Evolutionary conservation across 768 basidiomycete species (phyloP).

Genomic region (Mycena vitilis): DNA sequence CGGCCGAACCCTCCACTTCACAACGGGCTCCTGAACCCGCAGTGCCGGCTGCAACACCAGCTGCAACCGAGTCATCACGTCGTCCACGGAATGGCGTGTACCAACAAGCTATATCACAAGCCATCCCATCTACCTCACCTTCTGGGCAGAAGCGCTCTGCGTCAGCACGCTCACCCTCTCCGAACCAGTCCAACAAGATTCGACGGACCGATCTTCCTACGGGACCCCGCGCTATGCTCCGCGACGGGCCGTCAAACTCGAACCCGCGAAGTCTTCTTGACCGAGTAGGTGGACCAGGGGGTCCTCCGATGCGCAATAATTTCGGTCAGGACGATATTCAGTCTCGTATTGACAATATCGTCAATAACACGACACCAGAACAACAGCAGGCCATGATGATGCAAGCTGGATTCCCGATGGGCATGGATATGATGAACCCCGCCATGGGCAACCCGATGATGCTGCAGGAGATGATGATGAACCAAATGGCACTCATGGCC

Average conservation of each 20-base stretch:
- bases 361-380: conserved; percentile 58
- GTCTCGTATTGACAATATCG: conserved; percentile 83
- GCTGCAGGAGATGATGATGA: conserved; percentile 92
- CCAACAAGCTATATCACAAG: conserved; percentile 80
- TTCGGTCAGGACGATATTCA: conserved; percentile 76
- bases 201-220: conserved; percentile 84
- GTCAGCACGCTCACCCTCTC: conserved; percentile 76
- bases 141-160: conserved; percentile 73
- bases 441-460: conserved; percentile 74
- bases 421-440: conserved; percentile 73
- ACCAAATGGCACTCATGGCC: conserved; percentile 92
- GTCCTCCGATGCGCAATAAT: conserved; percentile 52
- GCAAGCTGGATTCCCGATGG: conserved; percentile 56
- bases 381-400: conserved; percentile 68
- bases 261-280: conserved; percentile 77
- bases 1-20: conserved; percentile 50
- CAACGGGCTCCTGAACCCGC: conserved; percentile 45
- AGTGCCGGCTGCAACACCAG: conserved; percentile 17
- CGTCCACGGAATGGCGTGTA: conserved; percentile 71
- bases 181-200: conserved; percentile 73
- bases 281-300: conserved; percentile 72
- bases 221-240: conserved; percentile 86
- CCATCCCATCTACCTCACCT: conserved; percentile 60
- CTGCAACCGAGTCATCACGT: conserved; percentile 42
- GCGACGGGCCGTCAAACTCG: conserved; percentile 46